Evolutionary conservation across 2,329 filamentous ascomycete genomes (phyloP).

Genomic region (Cadophora sp.): DNA sequence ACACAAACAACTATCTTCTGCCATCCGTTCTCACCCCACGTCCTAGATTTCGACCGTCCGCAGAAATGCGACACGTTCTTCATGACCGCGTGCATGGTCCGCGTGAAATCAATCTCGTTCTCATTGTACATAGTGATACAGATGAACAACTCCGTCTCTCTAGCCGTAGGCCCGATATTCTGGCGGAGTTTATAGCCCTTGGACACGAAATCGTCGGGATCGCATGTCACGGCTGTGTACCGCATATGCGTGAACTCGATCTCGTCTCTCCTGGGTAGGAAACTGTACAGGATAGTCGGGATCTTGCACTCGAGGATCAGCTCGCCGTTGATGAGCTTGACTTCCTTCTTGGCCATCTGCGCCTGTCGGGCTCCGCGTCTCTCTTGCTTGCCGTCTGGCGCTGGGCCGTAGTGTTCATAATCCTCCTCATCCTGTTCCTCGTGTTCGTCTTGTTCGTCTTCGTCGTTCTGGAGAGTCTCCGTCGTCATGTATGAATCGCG

Average conservation of each 20-base stretch:
- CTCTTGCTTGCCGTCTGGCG: constrained; percentile 85
- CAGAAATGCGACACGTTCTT: constrained; percentile 98
- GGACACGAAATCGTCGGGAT: constrained; percentile 90
- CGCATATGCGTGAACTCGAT: constrained; percentile 98
- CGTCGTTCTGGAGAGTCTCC: constrained; percentile 46
- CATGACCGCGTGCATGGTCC: constrained; percentile 99
- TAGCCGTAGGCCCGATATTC: constrained; percentile 80
- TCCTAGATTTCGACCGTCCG: constrained; percentile 87
- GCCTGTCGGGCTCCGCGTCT: constrained; percentile 85
- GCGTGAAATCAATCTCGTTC: constrained; percentile 93
- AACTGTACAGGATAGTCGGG: constrained; percentile 96
- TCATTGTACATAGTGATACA: constrained; percentile 99
- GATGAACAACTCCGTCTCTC: constrained; percentile 95
- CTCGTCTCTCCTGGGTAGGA: constrained; percentile 90
- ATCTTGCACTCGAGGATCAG: constrained; percentile 99
- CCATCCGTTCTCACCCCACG: constrained; percentile 97
- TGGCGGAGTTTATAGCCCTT: constrained; percentile 93
- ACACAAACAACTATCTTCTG: constrained; percentile 99
- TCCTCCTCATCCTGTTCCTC: constrained; percentile 56
- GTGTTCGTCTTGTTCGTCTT: constrained; percentile 31
- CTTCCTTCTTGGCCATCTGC: constrained; percentile 91
- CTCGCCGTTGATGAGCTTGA: constrained; percentile 95
- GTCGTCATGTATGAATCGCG: constrained; percentile 50
- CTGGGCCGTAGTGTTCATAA: constrained; percentile 83
- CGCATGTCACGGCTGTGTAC: constrained; percentile 97